Evolutionary conservation across 192 early-diverging fungal genomes (phyloP).

Genomic region (Chytriomyces confervae): DNA sequence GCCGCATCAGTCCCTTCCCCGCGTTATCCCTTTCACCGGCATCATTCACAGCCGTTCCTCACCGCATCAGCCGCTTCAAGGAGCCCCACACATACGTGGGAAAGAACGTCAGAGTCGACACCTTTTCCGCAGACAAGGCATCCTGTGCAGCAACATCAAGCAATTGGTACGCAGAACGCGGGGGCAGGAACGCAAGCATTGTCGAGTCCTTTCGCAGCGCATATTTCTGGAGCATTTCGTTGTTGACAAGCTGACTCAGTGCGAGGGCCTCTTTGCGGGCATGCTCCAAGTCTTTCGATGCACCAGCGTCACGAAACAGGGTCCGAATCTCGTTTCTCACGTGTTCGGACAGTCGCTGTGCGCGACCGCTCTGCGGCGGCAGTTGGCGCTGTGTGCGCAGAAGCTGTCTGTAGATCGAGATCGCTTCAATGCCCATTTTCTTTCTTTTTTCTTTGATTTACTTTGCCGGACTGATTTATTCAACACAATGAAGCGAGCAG

Average conservation of each 20-base stretch:
- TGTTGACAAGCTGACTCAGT: background rate
- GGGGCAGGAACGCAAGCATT: constrained; percentile 8
- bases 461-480: too few species aligned
- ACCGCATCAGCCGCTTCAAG: constrained; percentile 16
- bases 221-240: too few species aligned
- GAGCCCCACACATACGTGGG: constrained; percentile 28
- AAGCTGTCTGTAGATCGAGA: constrained; percentile 59
- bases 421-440: background rate
- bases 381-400: constrained; percentile 16
- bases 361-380: constrained; percentile 29
- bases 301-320: background rate
- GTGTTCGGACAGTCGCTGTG: constrained; percentile 11
- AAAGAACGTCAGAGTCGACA: constrained; percentile 23
- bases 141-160: constrained; percentile 22
- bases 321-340: background rate
- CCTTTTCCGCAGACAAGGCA: constrained; percentile 12
- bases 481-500: too few species aligned
- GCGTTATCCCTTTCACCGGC: too few species aligned
- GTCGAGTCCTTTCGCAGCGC: too few species aligned
- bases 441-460: too few species aligned
- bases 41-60: background rate
- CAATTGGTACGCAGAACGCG: constrained; percentile 16
- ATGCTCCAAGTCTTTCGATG: too few species aligned
- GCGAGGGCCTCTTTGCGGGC: constrained; percentile 14
- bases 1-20: too few species aligned